These are phyloP conservation scores for Mycena floridula DNA, from an alignment of 768 basidiomycete species.

Conservation along the genomic window DNA sequence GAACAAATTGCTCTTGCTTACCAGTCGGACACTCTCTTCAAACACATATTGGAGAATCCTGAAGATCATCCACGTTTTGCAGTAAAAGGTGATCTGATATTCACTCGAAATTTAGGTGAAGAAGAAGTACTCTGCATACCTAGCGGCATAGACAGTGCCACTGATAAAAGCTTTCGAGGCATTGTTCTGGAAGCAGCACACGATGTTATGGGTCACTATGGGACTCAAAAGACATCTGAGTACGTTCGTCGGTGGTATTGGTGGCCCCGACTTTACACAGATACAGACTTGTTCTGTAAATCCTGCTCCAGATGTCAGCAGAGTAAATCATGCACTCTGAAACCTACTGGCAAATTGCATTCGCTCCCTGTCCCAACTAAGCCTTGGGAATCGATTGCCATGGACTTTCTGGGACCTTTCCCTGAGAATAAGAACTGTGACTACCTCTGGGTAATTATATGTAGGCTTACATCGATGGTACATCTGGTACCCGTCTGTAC, in stretches of 20 bases:
- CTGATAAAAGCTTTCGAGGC: no score
- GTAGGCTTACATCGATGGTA: background rate
- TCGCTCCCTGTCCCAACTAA: background rate
- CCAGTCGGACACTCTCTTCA: background rate
- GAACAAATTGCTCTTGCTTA: background rate
- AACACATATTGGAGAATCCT: background rate
- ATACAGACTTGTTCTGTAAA: background rate
- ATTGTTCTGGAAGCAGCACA: background rate
- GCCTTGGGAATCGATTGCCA: background rate
- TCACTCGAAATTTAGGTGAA: background rate
- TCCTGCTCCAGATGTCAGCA: background rate
- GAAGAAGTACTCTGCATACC: background rate
- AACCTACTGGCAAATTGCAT: background rate
- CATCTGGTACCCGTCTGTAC: background rate
- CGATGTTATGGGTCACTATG: background rate
- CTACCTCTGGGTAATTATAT: background rate
- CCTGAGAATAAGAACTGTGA: background rate
- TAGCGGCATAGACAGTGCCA: background rate
- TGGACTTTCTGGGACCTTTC: background rate
- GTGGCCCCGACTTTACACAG: slow-evolving; percentile 12
- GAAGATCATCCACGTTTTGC: background rate
- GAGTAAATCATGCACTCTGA: background rate
- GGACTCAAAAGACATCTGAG: no score
- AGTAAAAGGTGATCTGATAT: background rate
- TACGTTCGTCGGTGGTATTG: slow-evolving; percentile 30